Conservation (phyloP, 75 land plant genomes). For the Picea sitchensis region DNA sequence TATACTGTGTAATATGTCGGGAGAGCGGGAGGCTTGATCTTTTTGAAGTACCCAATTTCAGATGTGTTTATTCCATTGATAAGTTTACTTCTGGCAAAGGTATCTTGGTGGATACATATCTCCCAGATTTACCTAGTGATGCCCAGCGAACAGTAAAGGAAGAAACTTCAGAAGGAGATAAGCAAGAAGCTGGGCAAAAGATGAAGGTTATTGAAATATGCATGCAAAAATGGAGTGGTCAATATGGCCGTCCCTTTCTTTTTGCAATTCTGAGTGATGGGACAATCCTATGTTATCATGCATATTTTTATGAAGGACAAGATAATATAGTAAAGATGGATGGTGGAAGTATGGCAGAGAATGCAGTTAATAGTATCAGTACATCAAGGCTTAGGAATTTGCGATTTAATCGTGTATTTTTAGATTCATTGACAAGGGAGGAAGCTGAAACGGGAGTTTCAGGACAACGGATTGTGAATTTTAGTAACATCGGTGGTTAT, state of each 20-base stretch:
- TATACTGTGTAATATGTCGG: constrained; percentile 85
- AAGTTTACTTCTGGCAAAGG: constrained; percentile 77
- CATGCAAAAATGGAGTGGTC: constrained; percentile 89
- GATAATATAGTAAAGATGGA: constrained; percentile 52
- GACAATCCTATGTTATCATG: constrained; percentile 87
- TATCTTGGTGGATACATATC: constrained; percentile 54
- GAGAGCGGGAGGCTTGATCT: constrained; percentile 80
- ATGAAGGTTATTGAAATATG: constrained; percentile 77
- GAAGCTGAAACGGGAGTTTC: constrained; percentile 30
- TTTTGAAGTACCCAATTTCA: constrained; percentile 84
- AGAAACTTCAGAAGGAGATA: constrained; percentile 29
- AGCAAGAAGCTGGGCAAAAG: constrained; percentile 30
- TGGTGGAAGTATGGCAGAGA: constrained; percentile 14
- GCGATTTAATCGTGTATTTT: constrained; percentile 65
- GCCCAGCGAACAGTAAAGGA: constrained; percentile 10
- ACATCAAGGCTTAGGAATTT: constrained; percentile 76
- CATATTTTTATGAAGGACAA: constrained; percentile 70
- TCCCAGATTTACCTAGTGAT: constrained; percentile 19
- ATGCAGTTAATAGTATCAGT: constrained; percentile 22
- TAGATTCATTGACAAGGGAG: constrained; percentile 66
- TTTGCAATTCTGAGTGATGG: constrained; percentile 89
- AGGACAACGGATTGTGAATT: constrained; percentile 43
- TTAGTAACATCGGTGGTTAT: constrained; percentile 83
- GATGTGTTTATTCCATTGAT: constrained; percentile 74
- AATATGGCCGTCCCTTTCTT: constrained; percentile 78